Percentiles rank a stretch among this genome's conserved stretches.
These are phyloP conservation scores for Gymnopus androsaceus DNA, from an alignment of 1,284 basidiomycete species.

Conservation along the genomic window DNA sequence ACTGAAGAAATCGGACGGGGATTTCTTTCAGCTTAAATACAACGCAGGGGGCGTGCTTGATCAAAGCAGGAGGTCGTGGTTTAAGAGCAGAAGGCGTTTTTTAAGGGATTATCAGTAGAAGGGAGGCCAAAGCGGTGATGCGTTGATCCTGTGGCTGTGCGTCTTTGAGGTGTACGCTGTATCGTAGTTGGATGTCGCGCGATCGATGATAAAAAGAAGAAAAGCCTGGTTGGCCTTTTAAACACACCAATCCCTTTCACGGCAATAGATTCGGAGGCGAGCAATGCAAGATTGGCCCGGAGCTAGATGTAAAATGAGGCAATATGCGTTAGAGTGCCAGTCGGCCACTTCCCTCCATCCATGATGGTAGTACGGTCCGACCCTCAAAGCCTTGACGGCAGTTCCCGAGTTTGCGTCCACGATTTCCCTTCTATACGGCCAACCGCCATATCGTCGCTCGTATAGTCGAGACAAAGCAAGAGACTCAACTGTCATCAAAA, in stretches of 20 bases:
- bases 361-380: conserved; percentile 10
- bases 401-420: not conserved
- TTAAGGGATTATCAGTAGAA: not conserved
- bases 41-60: conserved; percentile 9
- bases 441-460: conserved; percentile 3
- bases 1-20: not conserved
- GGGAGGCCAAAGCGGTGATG: too few relatives aligned
- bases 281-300: conserved; percentile 7
- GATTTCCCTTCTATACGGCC: not conserved
- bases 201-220: too few relatives aligned
- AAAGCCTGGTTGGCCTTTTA: not conserved
- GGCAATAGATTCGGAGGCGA: not conserved
- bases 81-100: not conserved
- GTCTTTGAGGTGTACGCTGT: too few relatives aligned
- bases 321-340: conserved; percentile 7
- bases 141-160: too few relatives aligned
- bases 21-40: not conserved
- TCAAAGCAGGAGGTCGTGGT: conserved; percentile 45
- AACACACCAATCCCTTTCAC: conserved; percentile 3
- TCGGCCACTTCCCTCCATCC: not conserved
- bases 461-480: conserved; percentile 8
- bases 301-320: conserved; percentile 8
- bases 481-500: not conserved
- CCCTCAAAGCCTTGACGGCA: conserved; percentile 1
- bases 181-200: too few relatives aligned